Base-by-base conservation (phyloP, 345 rosid genomes). In the Pugionium cornutum region DNA sequence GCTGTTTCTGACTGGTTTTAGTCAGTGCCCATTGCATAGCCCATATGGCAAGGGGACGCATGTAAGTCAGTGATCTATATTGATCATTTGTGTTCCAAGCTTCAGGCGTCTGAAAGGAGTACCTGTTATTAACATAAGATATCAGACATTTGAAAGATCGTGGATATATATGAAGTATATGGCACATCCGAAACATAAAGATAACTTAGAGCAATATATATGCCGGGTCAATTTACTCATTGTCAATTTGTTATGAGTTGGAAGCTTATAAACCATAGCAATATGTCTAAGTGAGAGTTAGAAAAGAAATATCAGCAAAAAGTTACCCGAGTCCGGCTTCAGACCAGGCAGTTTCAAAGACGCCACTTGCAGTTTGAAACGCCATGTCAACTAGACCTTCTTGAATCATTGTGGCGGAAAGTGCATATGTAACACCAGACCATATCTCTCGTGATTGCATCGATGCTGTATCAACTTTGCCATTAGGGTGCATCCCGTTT, bases 21-120 rank as follows among this genome's bases (percentile, higher is more conserved):
- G 88, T 68, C 7, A 92, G 51, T 27, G 96, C 96, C 98, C 95
- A 92, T 66, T 90, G 98, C 95, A 88, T 89, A 46, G 90, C 86
- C 98, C 98, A 89, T 71, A 92, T 89, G 9, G 90, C 97, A 76
- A 86, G 66, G 1, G 96, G 96, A 30, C 97, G 89, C 97, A 92
- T 89, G 75, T 89, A 89, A 32, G 76, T 66, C 28, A 90, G 35
- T 1, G 97, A 80, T 67, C 96, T 67, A 67, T 84, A 92, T 67
- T 83, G 77, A 55, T 75, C 96, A 40, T 71, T 25, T 0, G 66
- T 78, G 77, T 85, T 88, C 98, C 96, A 88, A 6, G 74, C 89
- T 81, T 92, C 98, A 6, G 97, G 98, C 8, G 95, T 89, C 77
- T 92, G 98, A 66, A 92, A 92, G 4, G 94, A 75, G 67, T 85